A percentile compares a stretch with the other conserved stretches of the same genome.
Conservation (phyloP, 2,329 filamentous ascomycete species). For the Hypomyces rosellus region DNA sequence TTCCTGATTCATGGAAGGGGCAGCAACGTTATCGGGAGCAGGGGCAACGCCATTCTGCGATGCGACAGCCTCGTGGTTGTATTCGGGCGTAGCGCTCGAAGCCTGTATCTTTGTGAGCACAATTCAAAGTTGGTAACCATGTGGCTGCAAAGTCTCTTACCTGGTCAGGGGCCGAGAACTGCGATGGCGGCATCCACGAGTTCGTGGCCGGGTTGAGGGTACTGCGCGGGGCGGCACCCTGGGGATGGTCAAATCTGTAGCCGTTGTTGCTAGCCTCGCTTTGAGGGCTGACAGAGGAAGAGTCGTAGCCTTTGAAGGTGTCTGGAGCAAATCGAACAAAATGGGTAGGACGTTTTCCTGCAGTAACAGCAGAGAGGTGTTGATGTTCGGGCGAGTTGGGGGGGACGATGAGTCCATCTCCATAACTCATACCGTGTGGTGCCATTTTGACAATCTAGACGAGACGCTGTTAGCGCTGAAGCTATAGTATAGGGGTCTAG, state of each 20-base stretch:
- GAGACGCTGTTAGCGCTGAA: not conserved
- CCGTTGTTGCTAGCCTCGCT: not conserved
- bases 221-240: not conserved
- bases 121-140: no score
- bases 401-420: constrained; percentile 2
- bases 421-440: not conserved
- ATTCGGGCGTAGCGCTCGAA: no score
- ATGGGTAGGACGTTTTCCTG: not conserved
- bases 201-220: constrained; percentile 7
- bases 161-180: not conserved
- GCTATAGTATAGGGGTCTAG: no score
- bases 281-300: not conserved
- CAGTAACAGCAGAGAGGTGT: not conserved
- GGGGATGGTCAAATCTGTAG: not conserved
- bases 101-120: no score
- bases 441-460: constrained; percentile 1
- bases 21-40: not conserved
- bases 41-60: no score
- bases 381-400: not conserved
- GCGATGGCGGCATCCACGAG: not conserved
- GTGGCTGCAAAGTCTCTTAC: not conserved
- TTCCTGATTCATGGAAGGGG: not conserved
- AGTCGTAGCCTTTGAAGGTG: not conserved
- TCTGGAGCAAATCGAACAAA: not conserved
- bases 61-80: no score